These are phyloP conservation scores for Scenedesmus sp. DNA, from an alignment of 163 green algal species.

Conservation along the genomic window DNA sequence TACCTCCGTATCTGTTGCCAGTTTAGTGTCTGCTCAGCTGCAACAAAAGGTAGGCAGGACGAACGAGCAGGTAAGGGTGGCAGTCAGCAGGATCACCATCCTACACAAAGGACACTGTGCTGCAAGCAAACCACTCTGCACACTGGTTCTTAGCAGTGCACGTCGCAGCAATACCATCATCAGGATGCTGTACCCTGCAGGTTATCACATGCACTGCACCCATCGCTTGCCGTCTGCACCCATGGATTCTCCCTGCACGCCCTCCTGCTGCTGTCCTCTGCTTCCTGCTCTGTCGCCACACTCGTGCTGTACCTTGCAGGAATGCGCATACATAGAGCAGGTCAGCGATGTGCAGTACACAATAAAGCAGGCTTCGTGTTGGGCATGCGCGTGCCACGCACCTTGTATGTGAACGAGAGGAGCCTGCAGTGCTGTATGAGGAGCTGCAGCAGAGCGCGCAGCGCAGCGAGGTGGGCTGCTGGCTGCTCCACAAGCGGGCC, in stretches of 20 bases:
- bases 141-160: no score
- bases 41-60: background rate
- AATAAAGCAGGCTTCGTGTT: conserved; percentile 61
- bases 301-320: conserved; percentile 19
- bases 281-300: background rate
- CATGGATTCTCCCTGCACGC: background rate
- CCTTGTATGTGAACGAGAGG: conserved; percentile 64
- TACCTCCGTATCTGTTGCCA: background rate
- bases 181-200: background rate
- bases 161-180: background rate
- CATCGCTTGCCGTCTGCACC: background rate
- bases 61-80: background rate
- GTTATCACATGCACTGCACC: background rate
- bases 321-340: conserved; percentile 54
- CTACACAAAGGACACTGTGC: background rate
- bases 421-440: conserved; percentile 64
- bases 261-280: background rate
- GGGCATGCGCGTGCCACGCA: conserved; percentile 61
- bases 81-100: background rate
- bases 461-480: conserved; percentile 31
- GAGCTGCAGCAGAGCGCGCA: conserved; percentile 53
- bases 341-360: conserved; percentile 57
- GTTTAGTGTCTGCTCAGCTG: no score
- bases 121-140: background rate
- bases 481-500: no score